These are phyloP conservation scores for Alternaria novae-zelandiae DNA, from an alignment of 2,329 filamentous ascomycete genomes.

Conservation along the genomic window DNA sequence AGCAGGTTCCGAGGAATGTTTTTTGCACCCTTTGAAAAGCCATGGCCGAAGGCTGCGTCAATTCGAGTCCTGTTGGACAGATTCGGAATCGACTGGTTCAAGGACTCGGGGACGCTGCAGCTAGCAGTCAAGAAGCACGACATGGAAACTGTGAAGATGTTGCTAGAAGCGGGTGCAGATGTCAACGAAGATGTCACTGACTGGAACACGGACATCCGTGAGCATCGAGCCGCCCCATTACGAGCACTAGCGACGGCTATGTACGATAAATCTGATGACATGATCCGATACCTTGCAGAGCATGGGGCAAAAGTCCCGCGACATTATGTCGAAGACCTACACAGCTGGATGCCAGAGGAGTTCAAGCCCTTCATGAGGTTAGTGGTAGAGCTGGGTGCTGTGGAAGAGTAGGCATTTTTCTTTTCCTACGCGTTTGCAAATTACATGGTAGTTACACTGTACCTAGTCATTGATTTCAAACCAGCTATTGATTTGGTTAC, in stretches of 20 bases:
- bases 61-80: constrained; percentile 1
- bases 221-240: constrained; percentile 9
- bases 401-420: constrained; percentile 1
- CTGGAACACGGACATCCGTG: constrained; percentile 8
- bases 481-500: neutral
- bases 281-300: constrained; percentile 10
- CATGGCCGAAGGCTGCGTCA: constrained; percentile 5
- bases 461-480: neutral
- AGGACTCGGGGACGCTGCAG: constrained; percentile 4
- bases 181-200: constrained; percentile 3
- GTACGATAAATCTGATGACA: constrained; percentile 14
- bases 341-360: neutral
- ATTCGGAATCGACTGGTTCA: constrained; percentile 11
- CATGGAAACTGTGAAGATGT: constrained; percentile 10
- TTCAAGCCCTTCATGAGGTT: neutral
- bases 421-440: neutral
- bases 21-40: neutral
- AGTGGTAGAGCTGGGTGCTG: constrained; percentile 7
- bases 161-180: constrained; percentile 11
- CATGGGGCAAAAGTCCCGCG: constrained; percentile 7
- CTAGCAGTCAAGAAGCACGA: constrained; percentile 9
- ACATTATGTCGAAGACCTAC: constrained; percentile 3
- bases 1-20: neutral
- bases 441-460: neutral
- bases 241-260: constrained; percentile 5